These are phyloP conservation scores for Cordia subcordata DNA, from an alignment of 257 asterid genomes.

Conservation along the genomic window DNA sequence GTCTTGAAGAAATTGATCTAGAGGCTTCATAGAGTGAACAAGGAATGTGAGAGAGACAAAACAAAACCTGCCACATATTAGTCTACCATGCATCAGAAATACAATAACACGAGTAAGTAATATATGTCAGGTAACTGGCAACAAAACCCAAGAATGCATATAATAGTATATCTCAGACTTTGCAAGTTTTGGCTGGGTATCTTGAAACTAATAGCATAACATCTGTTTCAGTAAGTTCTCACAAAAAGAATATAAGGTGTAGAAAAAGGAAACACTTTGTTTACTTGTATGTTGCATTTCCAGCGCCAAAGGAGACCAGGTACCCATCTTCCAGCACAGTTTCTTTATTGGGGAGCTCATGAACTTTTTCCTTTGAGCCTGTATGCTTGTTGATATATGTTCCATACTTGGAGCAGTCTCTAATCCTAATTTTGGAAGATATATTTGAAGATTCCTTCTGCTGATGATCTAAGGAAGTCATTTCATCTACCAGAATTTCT, in stretches of 20 bases:
- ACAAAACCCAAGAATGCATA: neutral
- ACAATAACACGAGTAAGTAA: neutral
- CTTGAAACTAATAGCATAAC: too few relatives aligned
- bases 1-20: slow-evolving; percentile 41
- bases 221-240: neutral
- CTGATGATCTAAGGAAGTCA: slow-evolving; percentile 52
- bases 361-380: slow-evolving; percentile 63
- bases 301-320: slow-evolving; percentile 85
- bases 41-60: slow-evolving; percentile 60
- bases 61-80: slow-evolving; percentile 54
- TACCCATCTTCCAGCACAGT: slow-evolving; percentile 63
- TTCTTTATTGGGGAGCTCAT: slow-evolving; percentile 72
- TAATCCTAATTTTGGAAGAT: slow-evolving; percentile 58
- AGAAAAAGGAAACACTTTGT: slow-evolving; percentile 11
- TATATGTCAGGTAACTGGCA: too few relatives aligned
- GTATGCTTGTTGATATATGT: slow-evolving; percentile 51
- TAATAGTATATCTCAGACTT: too few relatives aligned
- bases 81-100: neutral
- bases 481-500: slow-evolving; percentile 79
- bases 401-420: slow-evolving; percentile 93
- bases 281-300: slow-evolving; percentile 83
- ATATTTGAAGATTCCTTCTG: slow-evolving; percentile 30
- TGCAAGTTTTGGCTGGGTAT: too few relatives aligned
- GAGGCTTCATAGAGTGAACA: slow-evolving; percentile 32
- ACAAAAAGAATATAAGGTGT: neutral